Evolutionary conservation across 257 asterid genomes (phyloP).

Genomic region (Anisodus tanguticus): DNA sequence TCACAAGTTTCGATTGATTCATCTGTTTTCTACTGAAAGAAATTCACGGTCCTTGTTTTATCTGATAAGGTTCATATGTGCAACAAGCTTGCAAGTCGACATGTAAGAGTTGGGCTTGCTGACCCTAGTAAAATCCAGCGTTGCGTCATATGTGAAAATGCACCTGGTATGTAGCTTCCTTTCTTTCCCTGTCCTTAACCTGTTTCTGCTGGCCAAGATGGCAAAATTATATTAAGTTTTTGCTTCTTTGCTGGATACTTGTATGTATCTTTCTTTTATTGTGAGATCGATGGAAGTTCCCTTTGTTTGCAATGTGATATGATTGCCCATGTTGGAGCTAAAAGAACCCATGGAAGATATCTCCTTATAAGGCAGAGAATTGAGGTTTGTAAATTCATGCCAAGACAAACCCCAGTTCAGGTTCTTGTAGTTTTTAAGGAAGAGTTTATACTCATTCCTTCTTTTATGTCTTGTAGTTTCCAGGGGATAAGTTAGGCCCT

Average conservation of each 20-base stretch:
- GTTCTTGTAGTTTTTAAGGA: conserved; percentile 7
- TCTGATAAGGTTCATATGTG: conserved; percentile 78
- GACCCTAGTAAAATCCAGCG: conserved; percentile 79
- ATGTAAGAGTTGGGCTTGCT: conserved; percentile 89
- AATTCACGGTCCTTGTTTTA: conserved; percentile 8
- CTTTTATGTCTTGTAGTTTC: conserved; percentile 60
- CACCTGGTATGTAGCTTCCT: conserved; percentile 72
- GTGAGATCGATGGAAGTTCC: conserved; percentile 95
- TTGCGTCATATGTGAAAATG: conserved; percentile 89
- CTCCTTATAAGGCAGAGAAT: conserved; percentile 90
- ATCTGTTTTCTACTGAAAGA: conserved; percentile 19
- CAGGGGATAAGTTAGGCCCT: conserved; percentile 67
- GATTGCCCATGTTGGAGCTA: conserved; percentile 93
- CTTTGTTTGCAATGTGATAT: conserved; percentile 94
- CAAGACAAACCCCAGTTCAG: conserved; percentile 25
- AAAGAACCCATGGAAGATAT: conserved; percentile 94
- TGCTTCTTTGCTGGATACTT: conserved; percentile 33
- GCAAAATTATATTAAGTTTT: conserved; percentile 26
- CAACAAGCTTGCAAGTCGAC: conserved; percentile 95
- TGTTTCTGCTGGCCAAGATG: conserved; percentile 20
- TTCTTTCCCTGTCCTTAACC: conserved; percentile 30
- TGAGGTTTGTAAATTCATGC: conserved; percentile 70
- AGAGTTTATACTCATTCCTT: conserved; percentile 28
- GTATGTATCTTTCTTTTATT: conserved; percentile 88
- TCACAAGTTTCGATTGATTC: neutral